Percentiles rank a stretch among this genome's conserved stretches.
Conservation (phyloP, 2,329 filamentous ascomycete species). For the Aspergillus neoniger region DNA sequence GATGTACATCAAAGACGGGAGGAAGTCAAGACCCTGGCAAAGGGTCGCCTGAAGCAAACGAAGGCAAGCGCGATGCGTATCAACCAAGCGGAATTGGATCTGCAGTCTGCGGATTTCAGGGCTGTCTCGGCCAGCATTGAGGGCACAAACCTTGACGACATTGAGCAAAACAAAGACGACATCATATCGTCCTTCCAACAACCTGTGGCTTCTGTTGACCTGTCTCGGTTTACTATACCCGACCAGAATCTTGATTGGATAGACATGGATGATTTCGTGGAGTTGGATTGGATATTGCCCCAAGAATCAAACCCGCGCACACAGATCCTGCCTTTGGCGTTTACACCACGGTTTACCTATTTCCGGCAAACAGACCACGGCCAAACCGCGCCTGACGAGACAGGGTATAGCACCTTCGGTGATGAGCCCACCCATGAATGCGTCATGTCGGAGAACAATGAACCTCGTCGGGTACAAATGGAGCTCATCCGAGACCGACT, state of each 20-base stretch:
- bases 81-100: slow-evolving; percentile 88
- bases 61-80: slow-evolving; percentile 93
- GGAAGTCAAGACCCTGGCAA: slow-evolving; percentile 80
- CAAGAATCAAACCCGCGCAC: slow-evolving; percentile 89
- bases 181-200: slow-evolving; percentile 59
- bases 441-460: slow-evolving; percentile 88
- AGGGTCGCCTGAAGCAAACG: slow-evolving; percentile 72
- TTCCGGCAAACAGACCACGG: slow-evolving; percentile 95
- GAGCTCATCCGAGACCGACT: slow-evolving; percentile 81
- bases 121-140: slow-evolving; percentile 89
- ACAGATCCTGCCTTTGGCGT: slow-evolving; percentile 89
- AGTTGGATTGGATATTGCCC: slow-evolving; percentile 93
- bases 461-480: slow-evolving; percentile 84
- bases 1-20: slow-evolving; percentile 93
- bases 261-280: slow-evolving; percentile 99
- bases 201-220: slow-evolving; percentile 55
- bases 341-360: slow-evolving; percentile 93
- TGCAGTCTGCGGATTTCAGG: slow-evolving; percentile 86
- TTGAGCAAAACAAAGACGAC: slow-evolving; percentile 63
- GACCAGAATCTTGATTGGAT: slow-evolving; percentile 97
- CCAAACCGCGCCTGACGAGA: slow-evolving; percentile 70
- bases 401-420: slow-evolving; percentile 85
- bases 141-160: slow-evolving; percentile 74
- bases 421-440: slow-evolving; percentile 92
- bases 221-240: slow-evolving; percentile 91